phyloP scores from a whole-genome alignment of 345 rosid species.

The Gossypium mustelinum region DNA sequence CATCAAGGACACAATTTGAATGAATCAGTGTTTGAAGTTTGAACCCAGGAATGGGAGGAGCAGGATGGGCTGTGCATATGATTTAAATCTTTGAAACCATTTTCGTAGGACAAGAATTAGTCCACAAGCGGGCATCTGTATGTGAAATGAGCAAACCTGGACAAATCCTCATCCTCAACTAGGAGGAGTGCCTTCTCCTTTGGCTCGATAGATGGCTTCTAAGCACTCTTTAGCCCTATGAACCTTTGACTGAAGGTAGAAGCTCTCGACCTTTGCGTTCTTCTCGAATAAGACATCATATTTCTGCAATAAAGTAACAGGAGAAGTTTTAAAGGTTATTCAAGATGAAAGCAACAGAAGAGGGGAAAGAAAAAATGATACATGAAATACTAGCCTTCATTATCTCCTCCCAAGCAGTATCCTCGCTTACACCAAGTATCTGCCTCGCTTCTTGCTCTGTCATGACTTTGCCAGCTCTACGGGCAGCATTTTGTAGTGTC shows the following conservation, averaged over 20 bases:
- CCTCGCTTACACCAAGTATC: constrained; percentile 72
- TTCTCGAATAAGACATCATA: constrained; percentile 70
- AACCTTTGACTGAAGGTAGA: constrained; percentile 94
- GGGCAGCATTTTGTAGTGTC: constrained; percentile 53
- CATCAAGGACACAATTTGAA: background rate
- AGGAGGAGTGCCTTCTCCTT: constrained; percentile 47
- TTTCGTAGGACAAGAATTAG: background rate
- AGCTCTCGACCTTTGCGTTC: constrained; percentile 78
- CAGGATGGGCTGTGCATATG: background rate
- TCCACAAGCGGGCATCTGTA: background rate
- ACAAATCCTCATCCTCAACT: constrained; percentile 32
- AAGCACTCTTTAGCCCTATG: constrained; percentile 88
- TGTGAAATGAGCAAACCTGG: background rate
- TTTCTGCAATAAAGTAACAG: constrained; percentile 41
- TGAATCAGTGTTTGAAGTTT: background rate
- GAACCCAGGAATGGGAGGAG: background rate
- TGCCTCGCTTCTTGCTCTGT: constrained; percentile 84
- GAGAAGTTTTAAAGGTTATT: background rate
- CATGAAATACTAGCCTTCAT: constrained; percentile 1
- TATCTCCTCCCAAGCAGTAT: constrained; percentile 69
- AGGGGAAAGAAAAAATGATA: background rate
- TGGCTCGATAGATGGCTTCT: constrained; percentile 44
- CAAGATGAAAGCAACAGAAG: background rate
- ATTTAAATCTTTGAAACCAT: background rate
- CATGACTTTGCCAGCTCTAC: constrained; percentile 65